Evolutionary conservation across 139 green algal genomes (phyloP).

Genomic region (Eudorina sp.): DNA sequence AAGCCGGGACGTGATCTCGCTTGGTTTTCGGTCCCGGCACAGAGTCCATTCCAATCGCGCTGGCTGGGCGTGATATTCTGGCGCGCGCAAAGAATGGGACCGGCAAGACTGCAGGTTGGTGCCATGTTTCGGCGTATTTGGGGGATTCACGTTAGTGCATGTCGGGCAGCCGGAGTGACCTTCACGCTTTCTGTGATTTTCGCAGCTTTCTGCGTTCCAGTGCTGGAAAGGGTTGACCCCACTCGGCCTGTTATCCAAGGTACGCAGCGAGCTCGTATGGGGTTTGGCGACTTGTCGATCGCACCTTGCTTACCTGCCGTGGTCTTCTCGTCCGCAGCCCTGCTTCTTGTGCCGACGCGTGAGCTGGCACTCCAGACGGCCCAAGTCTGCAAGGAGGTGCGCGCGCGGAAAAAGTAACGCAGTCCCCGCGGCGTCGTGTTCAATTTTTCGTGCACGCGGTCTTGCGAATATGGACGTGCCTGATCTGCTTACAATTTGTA

Average conservation of each 20-base stretch:
- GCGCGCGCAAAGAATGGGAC: constrained; percentile 99
- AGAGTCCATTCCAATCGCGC: constrained; percentile 98
- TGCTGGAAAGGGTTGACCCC: constrained; percentile 95
- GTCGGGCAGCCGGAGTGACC: not conserved
- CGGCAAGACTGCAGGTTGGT: constrained; percentile 92
- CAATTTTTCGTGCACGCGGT: too few relatives aligned
- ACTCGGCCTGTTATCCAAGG: constrained; percentile 94
- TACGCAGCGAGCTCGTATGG: constrained; percentile 51
- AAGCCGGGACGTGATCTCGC: not conserved
- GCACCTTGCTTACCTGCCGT: not conserved
- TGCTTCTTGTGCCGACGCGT: constrained; percentile 97
- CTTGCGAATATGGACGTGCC: too few relatives aligned
- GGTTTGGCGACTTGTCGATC: not conserved
- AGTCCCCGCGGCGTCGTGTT: too few relatives aligned
- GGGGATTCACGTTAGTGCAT: too few relatives aligned
- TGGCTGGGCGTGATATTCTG: constrained; percentile 97
- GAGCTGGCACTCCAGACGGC: constrained; percentile 98
- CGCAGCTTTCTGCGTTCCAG: constrained; percentile 96
- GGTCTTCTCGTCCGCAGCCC: constrained; percentile 70
- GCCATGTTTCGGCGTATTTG: too few relatives aligned
- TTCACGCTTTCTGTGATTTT: not conserved
- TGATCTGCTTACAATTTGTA: too few relatives aligned
- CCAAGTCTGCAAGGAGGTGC: constrained; percentile 90
- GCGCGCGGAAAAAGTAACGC: not conserved
- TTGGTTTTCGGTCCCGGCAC: not conserved